Base-by-base conservation (phyloP, 2,329 filamentous ascomycete genomes). In the Metarhizium humberi region DNA sequence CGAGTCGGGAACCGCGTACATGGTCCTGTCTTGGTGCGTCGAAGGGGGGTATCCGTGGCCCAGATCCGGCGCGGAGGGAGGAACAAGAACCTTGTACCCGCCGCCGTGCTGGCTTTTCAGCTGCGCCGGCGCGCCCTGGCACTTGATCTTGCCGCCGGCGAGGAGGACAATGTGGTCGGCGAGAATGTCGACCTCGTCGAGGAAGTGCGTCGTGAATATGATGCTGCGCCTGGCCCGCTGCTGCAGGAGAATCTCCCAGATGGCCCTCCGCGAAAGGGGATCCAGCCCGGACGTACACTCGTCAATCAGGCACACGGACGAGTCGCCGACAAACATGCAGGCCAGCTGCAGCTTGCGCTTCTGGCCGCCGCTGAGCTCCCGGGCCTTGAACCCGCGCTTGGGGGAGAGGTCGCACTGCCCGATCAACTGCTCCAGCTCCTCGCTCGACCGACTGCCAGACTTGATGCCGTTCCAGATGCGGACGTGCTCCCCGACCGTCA, bases 241-340 rank as follows among this genome's bases (percentile, higher is more conserved):
- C 1, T 79, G 77, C 2, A 87, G 71, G 2, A 88, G 72, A 52
- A 88, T 87, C 57, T 87, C 82, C 84, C 85, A 88, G 50, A 88
- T 84, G 64, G 84, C 85, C 30, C 84, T 71, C 50, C 85, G 74
- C 1, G 82, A 85, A 1, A 88, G 71, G 1, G 85, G 84, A 64
- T 88, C 85, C 20, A 88, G 69, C 6, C 85, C 85, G 38, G 81
- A 84, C 0, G 81, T 85, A n/a, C 86, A 84, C 63, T 88, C 85
- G 61, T 88, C 85, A 29, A 88, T 77, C 58, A 83, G 80, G 63
- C 85, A 88, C 2, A 88, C 75, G n/a, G 76, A 77, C 14, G 80
- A 82, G 10, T 82, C 82, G 47, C 85, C 85, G 1, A 82, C 84
- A 61, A 88, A 83, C 84, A 87, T 87, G 74, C 86, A 85, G 0